Conservation (phyloP, 768 basidiomycete species). For the Leccinum longicurvipes region DNA sequence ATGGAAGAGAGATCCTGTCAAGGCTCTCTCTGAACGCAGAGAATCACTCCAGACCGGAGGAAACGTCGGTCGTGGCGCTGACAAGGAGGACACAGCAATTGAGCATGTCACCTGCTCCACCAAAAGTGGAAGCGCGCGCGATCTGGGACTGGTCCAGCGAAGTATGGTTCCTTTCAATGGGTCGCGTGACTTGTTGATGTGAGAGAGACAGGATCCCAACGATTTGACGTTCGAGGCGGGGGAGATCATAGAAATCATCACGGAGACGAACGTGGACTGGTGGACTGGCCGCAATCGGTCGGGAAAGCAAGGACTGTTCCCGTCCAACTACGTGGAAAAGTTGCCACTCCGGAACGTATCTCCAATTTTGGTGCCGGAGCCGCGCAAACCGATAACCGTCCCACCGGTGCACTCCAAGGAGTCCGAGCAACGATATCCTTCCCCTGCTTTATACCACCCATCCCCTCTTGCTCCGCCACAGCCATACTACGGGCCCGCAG, state of each 20-base stretch:
- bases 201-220: conserved; percentile 54
- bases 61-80: conserved; percentile 18
- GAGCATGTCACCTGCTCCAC: conserved; percentile 23
- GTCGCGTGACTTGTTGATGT: conserved; percentile 5
- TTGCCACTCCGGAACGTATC: conserved; percentile 27
- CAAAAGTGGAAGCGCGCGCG: conserved; percentile 27
- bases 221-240: conserved; percentile 75
- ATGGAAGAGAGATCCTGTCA: conserved; percentile 38
- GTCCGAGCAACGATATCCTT: conserved; percentile 13
- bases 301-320: conserved; percentile 72
- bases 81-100: conserved; percentile 21
- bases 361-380: conserved; percentile 23
- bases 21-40: conserved; percentile 33
- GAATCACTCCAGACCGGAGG: conserved; percentile 12
- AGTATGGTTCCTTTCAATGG: conserved; percentile 11
- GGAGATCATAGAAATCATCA: conserved; percentile 74
- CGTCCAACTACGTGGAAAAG: conserved; percentile 71
- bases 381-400: conserved; percentile 14
- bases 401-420: conserved; percentile 5
- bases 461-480: conserved; percentile 12
- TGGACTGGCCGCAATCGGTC: conserved; percentile 70
- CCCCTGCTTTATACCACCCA: conserved; percentile 21
- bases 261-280: conserved; percentile 88
- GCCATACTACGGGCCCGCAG: conserved; percentile 10
- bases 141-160: conserved; percentile 32